Base-by-base conservation (phyloP, 495 filamentous ascomycete species). In the Penicillium coffeae region DNA sequence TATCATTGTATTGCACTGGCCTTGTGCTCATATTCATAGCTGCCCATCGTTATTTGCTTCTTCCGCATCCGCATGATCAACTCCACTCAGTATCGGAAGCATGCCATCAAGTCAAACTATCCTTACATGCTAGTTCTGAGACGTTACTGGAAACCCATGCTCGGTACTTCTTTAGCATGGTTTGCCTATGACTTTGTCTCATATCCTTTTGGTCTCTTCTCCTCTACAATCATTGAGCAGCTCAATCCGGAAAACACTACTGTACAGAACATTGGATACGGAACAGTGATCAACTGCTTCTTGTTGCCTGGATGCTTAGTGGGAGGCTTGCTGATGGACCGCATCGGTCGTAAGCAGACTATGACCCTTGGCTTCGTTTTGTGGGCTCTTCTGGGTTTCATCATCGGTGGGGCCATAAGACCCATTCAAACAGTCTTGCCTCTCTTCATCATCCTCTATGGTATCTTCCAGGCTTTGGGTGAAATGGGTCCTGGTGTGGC, bases 361-460 rank as follows among this genome's bases (percentile, higher is more conserved):
- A 71, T 72, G 64, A 65, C 66, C 2, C 61, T 75, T 3, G 74
- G 75, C 0, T 78, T 73, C 47, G 27, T 65, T 1, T 43, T 69
- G 34, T 68, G 63, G 62, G 68, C 62, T 6, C 44, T 74, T 15
- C 64, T 74, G 51, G 74, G 70, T 0, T 77, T 78, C 40, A 72
- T 75, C 35, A 51, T 80, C 9, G 74, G 76, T 3, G 74, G 70
- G 12, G 69, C 72, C 1, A 37, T 76, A 4, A 46, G 49, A 1
- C 63, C 62, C 3, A 73, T 79, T 27, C 71, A 76, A 45, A 63
- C 35, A 0, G 44, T 74, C 7, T 72, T 76, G 32, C 68, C 74
- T 0, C 63, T 79, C 5, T 79, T 81, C 40, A 59, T 81, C 0
- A 65, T 78, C 7, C 63, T 79, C 39, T 79, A 78, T 48, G 75